Evolutionary conservation across 1,284 basidiomycete genomes (phyloP), one percentile per base, ranked within the genome.

Genomic region (Crucibulum parvulum): DNA sequence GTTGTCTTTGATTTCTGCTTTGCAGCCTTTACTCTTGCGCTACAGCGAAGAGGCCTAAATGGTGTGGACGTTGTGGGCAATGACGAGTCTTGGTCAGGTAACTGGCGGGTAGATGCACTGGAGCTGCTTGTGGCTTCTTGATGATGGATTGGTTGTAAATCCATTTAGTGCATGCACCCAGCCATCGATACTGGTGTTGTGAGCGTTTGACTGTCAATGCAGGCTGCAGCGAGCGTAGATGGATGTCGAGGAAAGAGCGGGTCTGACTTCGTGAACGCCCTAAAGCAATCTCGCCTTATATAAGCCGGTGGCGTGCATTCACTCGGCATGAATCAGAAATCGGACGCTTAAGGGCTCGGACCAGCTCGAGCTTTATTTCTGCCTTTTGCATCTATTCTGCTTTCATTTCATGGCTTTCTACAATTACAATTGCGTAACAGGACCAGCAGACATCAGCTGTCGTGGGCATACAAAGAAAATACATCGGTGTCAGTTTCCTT

Each of bases 151-250:
- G 83, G 81, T 88, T 82, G 80, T 87, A 89, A 86, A 88, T 92
- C 90, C 90, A 92, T 92, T 91, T 91, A 91, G 88, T 86, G 80
- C 81, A 84, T 88, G 83, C 87, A 78, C 85, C 85, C 85, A 87
- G 90, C 90, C 90, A 92, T 92, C 86, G 89, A 90, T 88, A 70
- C 82, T 81, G 73, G 70, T 24, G 69, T 69, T 77, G 66, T 74
- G 73, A 72, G 71, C 65, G 69, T 66, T 69, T 68, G 68, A 67
- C 53, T 63, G 65, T 58, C 65, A 61, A 65, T 61, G 63, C 61
- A 64, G 62, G 65, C 59, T 64, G 66, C 70, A 73, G 75, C 60
- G 66, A 59, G 69, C 62, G 71, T 72, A 65, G 65, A 66, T 68
- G 59, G 68, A 69, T 65, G 64, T 67, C 67, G 69, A 70, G 66